Conservation (phyloP, 495 filamentous ascomycete genomes). For the Tetracladium setigerum region DNA sequence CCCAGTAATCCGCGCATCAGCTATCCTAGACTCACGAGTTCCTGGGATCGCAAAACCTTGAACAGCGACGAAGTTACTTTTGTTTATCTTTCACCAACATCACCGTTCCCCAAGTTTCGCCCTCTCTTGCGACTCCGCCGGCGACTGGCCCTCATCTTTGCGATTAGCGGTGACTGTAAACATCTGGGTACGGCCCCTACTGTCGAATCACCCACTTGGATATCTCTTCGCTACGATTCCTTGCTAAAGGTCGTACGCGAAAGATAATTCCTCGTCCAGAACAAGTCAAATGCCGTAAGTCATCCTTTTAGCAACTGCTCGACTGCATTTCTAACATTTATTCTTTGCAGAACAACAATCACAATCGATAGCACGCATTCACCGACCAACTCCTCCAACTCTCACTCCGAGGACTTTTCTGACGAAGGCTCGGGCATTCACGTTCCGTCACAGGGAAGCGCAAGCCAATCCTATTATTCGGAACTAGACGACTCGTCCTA, state of each 20-base stretch:
- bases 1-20: too few relatives aligned
- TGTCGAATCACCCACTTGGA: background rate
- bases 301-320: background rate
- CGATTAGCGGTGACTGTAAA: background rate
- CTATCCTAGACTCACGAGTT: too few relatives aligned
- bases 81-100: background rate
- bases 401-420: conserved; percentile 15
- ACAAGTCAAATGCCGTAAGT: conserved; percentile 13
- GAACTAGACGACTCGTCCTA: conserved; percentile 28
- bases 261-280: conserved; percentile 14
- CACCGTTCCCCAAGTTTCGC: background rate
- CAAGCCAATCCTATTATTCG: conserved; percentile 21
- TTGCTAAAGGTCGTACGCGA: conserved; percentile 5
- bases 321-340: background rate
- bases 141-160: background rate
- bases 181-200: too few relatives aligned
- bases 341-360: background rate
- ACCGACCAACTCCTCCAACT: conserved; percentile 15
- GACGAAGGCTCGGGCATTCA: conserved; percentile 48
- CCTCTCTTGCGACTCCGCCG: background rate
- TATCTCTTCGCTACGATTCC: conserved; percentile 13
- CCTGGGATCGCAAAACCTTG: background rate
- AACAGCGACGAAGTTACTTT: background rate
- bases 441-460: conserved; percentile 32
- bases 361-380: conserved; percentile 5